A percentile compares a stretch with the other conserved stretches of the same genome.
Evolutionary conservation across 2,329 filamentous ascomycete genomes (phyloP).

Genomic region (Xylariaceae sp.): DNA sequence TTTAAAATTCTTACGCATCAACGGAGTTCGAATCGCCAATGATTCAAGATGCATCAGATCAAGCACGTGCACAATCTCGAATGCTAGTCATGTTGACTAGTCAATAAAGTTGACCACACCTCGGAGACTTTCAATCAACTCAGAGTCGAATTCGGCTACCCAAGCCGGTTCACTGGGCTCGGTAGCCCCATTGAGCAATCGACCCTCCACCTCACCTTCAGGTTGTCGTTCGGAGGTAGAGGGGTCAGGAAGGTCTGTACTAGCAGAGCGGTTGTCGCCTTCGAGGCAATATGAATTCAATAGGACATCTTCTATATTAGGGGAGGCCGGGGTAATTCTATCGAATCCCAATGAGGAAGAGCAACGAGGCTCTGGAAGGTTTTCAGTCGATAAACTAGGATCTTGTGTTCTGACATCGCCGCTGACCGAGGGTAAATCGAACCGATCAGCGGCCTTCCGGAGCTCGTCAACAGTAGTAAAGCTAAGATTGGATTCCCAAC

Average conservation of each 20-base stretch:
- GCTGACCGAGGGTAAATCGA: slow-evolving; percentile 21
- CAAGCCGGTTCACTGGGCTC: slow-evolving; percentile 25
- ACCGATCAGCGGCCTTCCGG: slow-evolving; percentile 28
- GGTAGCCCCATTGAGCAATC: not conserved
- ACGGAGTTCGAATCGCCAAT: not conserved
- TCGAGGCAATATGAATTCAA: not conserved
- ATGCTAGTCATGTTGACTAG: slow-evolving; percentile 8
- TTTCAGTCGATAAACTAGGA: not conserved
- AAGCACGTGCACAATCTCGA: not conserved
- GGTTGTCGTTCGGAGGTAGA: not conserved
- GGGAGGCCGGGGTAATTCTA: not conserved
- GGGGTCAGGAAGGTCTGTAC: not conserved
- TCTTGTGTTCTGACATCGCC: not conserved
- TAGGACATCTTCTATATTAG: not conserved
- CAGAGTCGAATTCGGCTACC: slow-evolving; percentile 29
- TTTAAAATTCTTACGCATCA: not conserved
- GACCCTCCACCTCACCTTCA: not conserved
- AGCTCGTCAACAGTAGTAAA: slow-evolving; percentile 32
- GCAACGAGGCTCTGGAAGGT: not conserved
- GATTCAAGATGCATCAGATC: not conserved
- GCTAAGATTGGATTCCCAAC: slow-evolving; percentile 31
- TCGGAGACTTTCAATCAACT: slow-evolving; percentile 29
- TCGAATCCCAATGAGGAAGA: slow-evolving; percentile 8
- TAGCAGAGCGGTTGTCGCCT: not conserved
- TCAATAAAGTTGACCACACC: slow-evolving; percentile 31